A percentile compares a stretch with the other conserved stretches of the same genome.
These are phyloP conservation scores for Geotrichum histeridarum DNA, from an alignment of 1,139 yeast genomes.

Conservation along the genomic window DNA sequence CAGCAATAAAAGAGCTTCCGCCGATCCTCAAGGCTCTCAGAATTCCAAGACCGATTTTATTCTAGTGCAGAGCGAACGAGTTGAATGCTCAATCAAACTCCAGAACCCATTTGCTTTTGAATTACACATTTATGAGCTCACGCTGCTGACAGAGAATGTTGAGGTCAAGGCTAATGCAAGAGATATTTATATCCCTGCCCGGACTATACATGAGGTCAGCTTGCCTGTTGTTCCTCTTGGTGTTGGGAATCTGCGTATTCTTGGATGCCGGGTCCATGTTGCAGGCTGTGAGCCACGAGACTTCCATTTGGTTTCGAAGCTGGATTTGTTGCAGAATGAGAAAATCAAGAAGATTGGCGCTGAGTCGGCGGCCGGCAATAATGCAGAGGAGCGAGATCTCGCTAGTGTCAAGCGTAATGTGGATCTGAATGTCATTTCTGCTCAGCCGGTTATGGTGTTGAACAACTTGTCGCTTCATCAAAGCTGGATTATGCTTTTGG, in stretches of 20 bases:
- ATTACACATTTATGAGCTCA: conserved; percentile 54
- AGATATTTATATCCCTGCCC: conserved; percentile 40
- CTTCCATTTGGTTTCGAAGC: conserved; percentile 35
- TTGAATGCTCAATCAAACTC: conserved; percentile 46
- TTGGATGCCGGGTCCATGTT: conserved; percentile 46
- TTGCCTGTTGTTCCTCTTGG: conserved; percentile 44
- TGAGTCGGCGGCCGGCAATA: conserved; percentile 22
- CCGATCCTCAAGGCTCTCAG: conserved; percentile 5
- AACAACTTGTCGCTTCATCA: conserved; percentile 53
- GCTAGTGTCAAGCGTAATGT: conserved; percentile 22
- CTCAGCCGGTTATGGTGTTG: conserved; percentile 59
- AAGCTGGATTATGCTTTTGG: conserved; percentile 69
- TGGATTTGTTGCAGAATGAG: conserved; percentile 25
- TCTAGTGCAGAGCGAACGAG: conserved; percentile 30
- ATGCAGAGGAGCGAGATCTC: conserved; percentile 5
- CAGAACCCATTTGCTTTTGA: conserved; percentile 83
- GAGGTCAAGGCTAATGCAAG: conserved; percentile 25
- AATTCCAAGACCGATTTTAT: conserved; percentile 13
- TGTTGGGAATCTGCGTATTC: conserved; percentile 42
- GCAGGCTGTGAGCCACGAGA: conserved; percentile 42
- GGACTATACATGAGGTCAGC: conserved; percentile 39
- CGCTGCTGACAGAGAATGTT: conserved; percentile 26
- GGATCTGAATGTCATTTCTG: conserved; percentile 47
- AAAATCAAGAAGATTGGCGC: conserved; percentile 35
- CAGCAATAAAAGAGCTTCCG: conserved; percentile 24